Evolutionary conservation across 768 basidiomycete genomes (phyloP).

Genomic region (Boletus rufocinnamomeus): DNA sequence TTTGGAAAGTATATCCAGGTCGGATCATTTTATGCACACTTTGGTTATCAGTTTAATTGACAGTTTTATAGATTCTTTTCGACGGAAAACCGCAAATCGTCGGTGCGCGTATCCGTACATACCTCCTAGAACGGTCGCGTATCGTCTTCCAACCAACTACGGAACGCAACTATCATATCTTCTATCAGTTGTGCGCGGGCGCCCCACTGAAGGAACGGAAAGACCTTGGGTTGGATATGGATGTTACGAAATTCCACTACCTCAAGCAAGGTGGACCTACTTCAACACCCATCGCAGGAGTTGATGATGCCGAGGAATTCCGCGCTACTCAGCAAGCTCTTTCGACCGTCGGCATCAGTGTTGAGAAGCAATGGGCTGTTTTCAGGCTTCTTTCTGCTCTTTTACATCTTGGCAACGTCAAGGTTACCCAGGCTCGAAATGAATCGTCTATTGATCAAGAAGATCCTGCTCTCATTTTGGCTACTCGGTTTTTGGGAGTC

Average conservation of each 20-base stretch:
- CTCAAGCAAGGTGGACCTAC: slow-evolving; percentile 90
- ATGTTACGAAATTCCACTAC: slow-evolving; percentile 86
- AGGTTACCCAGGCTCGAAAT: slow-evolving; percentile 75
- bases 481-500: slow-evolving; percentile 90
- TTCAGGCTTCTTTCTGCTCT: slow-evolving; percentile 92
- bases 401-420: slow-evolving; percentile 97
- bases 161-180: slow-evolving; percentile 99
- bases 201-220: slow-evolving; percentile 94
- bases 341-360: slow-evolving; percentile 95
- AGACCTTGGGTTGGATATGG: slow-evolving; percentile 86
- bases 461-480: slow-evolving; percentile 75
- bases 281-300: slow-evolving; percentile 84
- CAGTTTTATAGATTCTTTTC: slow-evolving; percentile 77
- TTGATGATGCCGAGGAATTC: slow-evolving; percentile 97
- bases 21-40: background rate
- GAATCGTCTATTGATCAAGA: slow-evolving; percentile 85
- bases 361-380: slow-evolving; percentile 98
- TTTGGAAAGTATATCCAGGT: slow-evolving; percentile 99
- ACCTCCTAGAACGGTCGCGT: slow-evolving; percentile 94
- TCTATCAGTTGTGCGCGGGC: slow-evolving; percentile 98
- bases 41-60: slow-evolving; percentile 3
- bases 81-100: slow-evolving; percentile 96
- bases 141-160: slow-evolving; percentile 96
- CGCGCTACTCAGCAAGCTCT: slow-evolving; percentile 90
- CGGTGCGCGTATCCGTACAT: slow-evolving; percentile 97